These are phyloP conservation scores for Didymella exigua DNA, from an alignment of 2,329 filamentous ascomycete species.

Conservation along the genomic window DNA sequence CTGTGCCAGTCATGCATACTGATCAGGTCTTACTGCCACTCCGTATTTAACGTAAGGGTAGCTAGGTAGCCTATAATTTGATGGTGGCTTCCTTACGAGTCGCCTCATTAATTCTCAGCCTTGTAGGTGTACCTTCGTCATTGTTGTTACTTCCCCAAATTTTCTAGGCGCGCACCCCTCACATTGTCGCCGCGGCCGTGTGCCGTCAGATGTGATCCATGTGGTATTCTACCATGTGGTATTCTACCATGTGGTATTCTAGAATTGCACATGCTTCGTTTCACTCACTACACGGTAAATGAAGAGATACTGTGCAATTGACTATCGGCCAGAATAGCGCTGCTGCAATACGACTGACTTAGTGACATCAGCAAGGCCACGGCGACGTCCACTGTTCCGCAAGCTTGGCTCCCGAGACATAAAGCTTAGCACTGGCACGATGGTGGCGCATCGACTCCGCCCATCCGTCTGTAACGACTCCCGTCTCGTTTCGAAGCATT, in stretches of 20 bases:
- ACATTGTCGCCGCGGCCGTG: too few species aligned
- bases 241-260: not conserved
- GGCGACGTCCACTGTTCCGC: not conserved
- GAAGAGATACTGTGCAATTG: not conserved
- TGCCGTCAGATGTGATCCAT: too few species aligned
- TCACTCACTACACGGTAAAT: not conserved
- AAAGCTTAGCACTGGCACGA: slow-evolving; percentile 6
- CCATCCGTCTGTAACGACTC: not conserved
- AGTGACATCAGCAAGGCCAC: not conserved
- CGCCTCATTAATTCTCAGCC: too few species aligned
- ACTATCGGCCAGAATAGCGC: not conserved
- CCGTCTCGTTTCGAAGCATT: not conserved
- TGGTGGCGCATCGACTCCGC: slow-evolving; percentile 1
- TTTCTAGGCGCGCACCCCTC: too few species aligned
- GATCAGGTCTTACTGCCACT: too few species aligned
- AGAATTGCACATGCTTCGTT: not conserved
- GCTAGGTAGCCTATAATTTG: too few species aligned
- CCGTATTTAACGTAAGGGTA: too few species aligned
- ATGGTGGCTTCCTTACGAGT: too few species aligned
- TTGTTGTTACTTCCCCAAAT: too few species aligned
- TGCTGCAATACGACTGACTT: not conserved
- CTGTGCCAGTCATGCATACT: too few species aligned
- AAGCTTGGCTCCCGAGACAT: slow-evolving; percentile 8
- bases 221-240: too few species aligned
- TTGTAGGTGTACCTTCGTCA: too few species aligned